Conservation (phyloP, 306 rosid species). For the Quercus suber region DNA sequence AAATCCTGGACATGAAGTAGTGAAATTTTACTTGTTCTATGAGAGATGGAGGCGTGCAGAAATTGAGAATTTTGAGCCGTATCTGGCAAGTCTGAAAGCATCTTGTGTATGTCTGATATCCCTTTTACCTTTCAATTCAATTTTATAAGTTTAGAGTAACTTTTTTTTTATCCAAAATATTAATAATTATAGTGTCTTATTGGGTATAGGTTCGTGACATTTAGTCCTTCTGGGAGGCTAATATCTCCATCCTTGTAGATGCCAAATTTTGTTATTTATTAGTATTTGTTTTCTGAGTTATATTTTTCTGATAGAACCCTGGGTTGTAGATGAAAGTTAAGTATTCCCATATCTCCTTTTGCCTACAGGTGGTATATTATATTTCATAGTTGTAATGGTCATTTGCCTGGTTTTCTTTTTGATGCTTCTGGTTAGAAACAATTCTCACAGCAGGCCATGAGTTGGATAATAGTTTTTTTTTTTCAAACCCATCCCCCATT, state of each 20-base stretch:
- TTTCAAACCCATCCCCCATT: not conserved
- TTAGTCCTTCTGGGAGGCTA: not conserved
- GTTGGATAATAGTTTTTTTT: not conserved
- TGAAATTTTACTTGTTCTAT: slow-evolving; percentile 50
- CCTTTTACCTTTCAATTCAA: slow-evolving; percentile 5
- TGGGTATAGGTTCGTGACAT: not conserved
- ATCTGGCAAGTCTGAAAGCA: slow-evolving; percentile 52
- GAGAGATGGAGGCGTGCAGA: slow-evolving; percentile 96
- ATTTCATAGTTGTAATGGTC: not conserved
- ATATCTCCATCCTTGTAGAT: not conserved
- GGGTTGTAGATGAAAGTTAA: not conserved
- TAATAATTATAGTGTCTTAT: not conserved
- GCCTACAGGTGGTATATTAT: not conserved
- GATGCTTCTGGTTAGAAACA: not conserved
- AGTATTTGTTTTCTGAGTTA: not conserved
- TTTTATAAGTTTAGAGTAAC: not conserved
- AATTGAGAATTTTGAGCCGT: slow-evolving; percentile 52
- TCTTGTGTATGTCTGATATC: slow-evolving; percentile 49
- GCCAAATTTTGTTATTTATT: not conserved
- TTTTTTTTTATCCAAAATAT: not conserved
- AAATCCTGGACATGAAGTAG: slow-evolving; percentile 49
- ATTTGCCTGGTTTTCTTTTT: slow-evolving; percentile 4
- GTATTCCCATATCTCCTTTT: not conserved
- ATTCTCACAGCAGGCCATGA: not conserved
- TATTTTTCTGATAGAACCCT: not conserved